Evolutionary conservation across 768 basidiomycete genomes (phyloP).

Genomic region (Russula ochroleuca): DNA sequence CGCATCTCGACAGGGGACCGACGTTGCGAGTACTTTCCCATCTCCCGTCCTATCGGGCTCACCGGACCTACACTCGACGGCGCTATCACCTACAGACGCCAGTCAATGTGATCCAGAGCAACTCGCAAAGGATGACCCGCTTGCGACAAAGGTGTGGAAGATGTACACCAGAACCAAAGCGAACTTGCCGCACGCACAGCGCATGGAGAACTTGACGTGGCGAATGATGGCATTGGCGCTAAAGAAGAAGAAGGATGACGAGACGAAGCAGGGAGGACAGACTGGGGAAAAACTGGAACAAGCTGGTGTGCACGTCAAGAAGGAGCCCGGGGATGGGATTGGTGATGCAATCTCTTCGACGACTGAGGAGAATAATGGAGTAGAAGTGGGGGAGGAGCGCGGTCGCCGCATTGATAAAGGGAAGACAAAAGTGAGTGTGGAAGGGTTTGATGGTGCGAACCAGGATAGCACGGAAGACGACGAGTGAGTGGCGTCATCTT

Average conservation of each 20-base stretch:
- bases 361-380: slow-evolving; percentile 24
- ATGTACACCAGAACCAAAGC: slow-evolving; percentile 91
- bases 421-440: slow-evolving; percentile 69
- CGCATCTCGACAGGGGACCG: slow-evolving; percentile 40
- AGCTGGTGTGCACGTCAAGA: slow-evolving; percentile 26
- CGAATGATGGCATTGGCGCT: slow-evolving; percentile 96
- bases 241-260: slow-evolving; percentile 81
- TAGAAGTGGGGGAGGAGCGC: slow-evolving; percentile 45
- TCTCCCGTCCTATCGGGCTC: slow-evolving; percentile 66
- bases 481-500: slow-evolving; percentile 53
- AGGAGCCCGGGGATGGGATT: slow-evolving; percentile 31
- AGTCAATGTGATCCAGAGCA: slow-evolving; percentile 49
- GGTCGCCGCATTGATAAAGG: slow-evolving; percentile 79
- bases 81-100: slow-evolving; percentile 41
- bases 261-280: slow-evolving; percentile 37
- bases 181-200: slow-evolving; percentile 82
- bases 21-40: slow-evolving; percentile 49
- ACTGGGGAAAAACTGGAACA: slow-evolving; percentile 22
- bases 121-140: slow-evolving; percentile 78
- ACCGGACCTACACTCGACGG: slow-evolving; percentile 53
- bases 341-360: slow-evolving; percentile 13
- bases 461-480: slow-evolving; percentile 68
- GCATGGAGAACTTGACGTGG: slow-evolving; percentile 99
- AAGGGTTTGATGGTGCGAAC: slow-evolving; percentile 75
- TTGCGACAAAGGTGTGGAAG: slow-evolving; percentile 96